phyloP scores from a whole-genome alignment of 139 green algal species.

The Closterium sp. region DNA sequence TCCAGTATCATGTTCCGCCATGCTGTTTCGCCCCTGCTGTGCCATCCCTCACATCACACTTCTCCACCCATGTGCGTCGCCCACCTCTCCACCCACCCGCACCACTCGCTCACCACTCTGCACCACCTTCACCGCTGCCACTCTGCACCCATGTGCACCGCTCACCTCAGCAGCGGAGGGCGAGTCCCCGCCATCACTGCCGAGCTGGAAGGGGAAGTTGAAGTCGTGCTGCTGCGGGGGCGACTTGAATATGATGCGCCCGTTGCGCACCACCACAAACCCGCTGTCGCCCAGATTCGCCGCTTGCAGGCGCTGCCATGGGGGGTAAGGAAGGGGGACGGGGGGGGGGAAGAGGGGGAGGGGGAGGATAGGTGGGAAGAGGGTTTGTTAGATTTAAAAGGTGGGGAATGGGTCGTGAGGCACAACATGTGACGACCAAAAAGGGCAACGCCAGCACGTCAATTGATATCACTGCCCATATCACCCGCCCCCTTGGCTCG shows the following conservation, averaged over 20 bases:
- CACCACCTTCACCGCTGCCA: too few relatives aligned
- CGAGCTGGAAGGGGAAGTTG: constrained; percentile 91
- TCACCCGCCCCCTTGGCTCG: too few relatives aligned
- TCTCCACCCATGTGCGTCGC: too few relatives aligned
- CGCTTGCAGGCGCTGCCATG: constrained; percentile 9
- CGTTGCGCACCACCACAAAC: constrained; percentile 68
- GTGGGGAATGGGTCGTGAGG: too few relatives aligned
- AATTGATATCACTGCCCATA: too few relatives aligned
- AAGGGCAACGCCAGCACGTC: too few relatives aligned
- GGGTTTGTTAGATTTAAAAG: too few relatives aligned
- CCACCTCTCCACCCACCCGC: not conserved
- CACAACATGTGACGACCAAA: too few relatives aligned
- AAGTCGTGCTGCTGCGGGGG: constrained; percentile 93
- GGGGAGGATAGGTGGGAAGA: not conserved
- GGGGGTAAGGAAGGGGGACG: not conserved
- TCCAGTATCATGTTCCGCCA: too few relatives aligned
- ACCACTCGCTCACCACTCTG: too few relatives aligned
- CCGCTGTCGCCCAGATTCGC: constrained; percentile 75
- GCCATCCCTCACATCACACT: too few relatives aligned
- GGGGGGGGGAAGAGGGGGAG: not conserved
- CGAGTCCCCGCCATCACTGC: not conserved
- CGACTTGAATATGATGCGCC: constrained; percentile 61
- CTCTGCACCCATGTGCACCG: not conserved
- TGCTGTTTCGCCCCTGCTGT: too few relatives aligned
- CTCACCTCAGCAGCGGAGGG: not conserved